A percentile compares a stretch with the other conserved stretches of the same genome.
phyloP scores from a whole-genome alignment of 2,329 filamentous ascomycete genomes.

The Blumeria graminis region DNA sequence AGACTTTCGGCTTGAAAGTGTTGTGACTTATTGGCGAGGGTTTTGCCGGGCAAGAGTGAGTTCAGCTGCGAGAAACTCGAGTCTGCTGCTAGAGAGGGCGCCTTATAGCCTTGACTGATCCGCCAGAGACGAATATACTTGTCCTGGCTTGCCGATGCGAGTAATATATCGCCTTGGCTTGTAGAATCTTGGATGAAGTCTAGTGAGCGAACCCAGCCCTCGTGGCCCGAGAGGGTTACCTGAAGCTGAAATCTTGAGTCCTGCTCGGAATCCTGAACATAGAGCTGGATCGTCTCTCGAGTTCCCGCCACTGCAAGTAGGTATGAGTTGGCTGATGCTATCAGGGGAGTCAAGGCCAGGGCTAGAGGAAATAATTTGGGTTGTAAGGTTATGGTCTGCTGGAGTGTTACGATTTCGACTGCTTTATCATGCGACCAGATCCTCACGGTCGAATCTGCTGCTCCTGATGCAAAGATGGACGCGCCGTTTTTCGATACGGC shows the following conservation, averaged over 20 bases:
- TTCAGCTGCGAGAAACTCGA: conserved; percentile 30
- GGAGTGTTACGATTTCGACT: conserved; percentile 21
- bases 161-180: conserved; percentile 39
- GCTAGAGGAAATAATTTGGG: conserved; percentile 67
- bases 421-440: conserved; percentile 38
- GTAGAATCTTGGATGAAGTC: conserved; percentile 43
- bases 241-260: conserved; percentile 37
- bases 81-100: conserved; percentile 27
- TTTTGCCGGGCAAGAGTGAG: conserved; percentile 35
- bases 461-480: conserved; percentile 46
- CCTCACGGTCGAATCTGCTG: conserved; percentile 49
- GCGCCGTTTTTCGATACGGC: conserved; percentile 15
- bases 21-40: conserved; percentile 75
- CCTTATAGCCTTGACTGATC: conserved; percentile 29
- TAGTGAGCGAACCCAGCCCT: conserved; percentile 81
- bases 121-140: conserved; percentile 93
- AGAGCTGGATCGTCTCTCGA: conserved; percentile 58
- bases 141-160: conserved; percentile 89
- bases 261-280: conserved; percentile 26
- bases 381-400: conserved; percentile 47
- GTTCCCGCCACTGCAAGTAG: conserved; percentile 75
- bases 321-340: conserved; percentile 24
- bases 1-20: conserved; percentile 33
- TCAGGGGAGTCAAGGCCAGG: conserved; percentile 41
- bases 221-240: conserved; percentile 65